Percentiles rank a stretch among this genome's conserved stretches.
Evolutionary conservation across 805 yeast genomes (phyloP).

Genomic region (Ogataea paraovalis): DNA sequence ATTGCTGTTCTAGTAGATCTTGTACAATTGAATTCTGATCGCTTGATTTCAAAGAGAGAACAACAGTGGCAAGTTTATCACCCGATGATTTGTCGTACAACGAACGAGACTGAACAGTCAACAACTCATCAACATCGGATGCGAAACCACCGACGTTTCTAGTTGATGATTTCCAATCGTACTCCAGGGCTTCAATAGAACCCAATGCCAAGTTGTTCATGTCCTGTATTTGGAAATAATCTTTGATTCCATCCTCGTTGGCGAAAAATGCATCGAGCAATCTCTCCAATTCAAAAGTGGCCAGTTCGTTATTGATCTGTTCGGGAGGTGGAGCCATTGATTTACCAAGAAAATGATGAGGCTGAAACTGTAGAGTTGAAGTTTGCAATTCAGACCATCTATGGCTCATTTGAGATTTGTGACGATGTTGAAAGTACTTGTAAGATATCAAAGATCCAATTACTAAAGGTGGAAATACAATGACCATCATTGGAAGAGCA

Average conservation of each 20-base stretch:
- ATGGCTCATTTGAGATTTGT: constrained; percentile 12
- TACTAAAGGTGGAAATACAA: constrained; percentile 30
- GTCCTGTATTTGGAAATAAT: constrained; percentile 19
- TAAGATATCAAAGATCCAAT: constrained; percentile 24
- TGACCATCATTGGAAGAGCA: constrained; percentile 29
- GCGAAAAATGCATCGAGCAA: constrained; percentile 28
- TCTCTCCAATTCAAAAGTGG: constrained; percentile 29
- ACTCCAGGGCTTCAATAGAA: constrained; percentile 26
- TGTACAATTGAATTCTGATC: constrained; percentile 17
- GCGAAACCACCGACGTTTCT: constrained; percentile 19
- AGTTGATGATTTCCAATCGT: constrained; percentile 19
- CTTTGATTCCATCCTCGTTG: constrained; percentile 28
- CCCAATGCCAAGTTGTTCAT: constrained; percentile 28
- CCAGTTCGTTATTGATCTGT: constrained; percentile 27
- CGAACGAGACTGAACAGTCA: constrained; percentile 27
- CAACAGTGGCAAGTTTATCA: constrained; percentile 26
- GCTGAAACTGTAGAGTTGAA: constrained; percentile 25
- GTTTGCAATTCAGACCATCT: constrained; percentile 23
- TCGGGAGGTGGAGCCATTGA: constrained; percentile 24
- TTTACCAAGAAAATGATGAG: constrained; percentile 8
- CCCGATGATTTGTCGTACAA: constrained; percentile 23
- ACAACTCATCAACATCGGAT: constrained; percentile 21
- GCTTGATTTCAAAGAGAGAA: constrained; percentile 17
- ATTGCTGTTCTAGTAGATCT: constrained; percentile 22
- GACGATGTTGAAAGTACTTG: constrained; percentile 10